Evolutionary conservation across 306 rosid species (phyloP), one percentile per base, ranked within the genome.

Genomic region (Sindora glabra): DNA sequence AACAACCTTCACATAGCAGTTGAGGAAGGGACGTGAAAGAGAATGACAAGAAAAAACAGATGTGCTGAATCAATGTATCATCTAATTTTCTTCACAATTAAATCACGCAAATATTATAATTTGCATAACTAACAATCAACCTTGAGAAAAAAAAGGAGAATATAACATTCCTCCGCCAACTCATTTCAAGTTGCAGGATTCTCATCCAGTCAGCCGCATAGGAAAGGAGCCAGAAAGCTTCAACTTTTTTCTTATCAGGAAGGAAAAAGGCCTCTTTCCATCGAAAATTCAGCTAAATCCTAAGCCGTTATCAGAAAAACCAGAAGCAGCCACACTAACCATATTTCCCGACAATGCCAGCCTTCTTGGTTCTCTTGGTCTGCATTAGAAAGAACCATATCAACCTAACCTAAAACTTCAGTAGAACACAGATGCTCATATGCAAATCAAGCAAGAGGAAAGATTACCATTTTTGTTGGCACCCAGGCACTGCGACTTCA

Each of bases 301-400:
- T n/a, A n/a, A n/a, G n/a, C n/a, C n/a, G n/a, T n/a, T n/a, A n/a
- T n/a, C n/a, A n/a, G n/a, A n/a, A n/a, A 27, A 27, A 27, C 32
- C 32, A 27, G 32, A 11, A 7, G 26, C 9, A 29, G 42, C 13
- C 44, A 59, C 38, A 36, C 79, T 26, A 18, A 83, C 90, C 95
- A 44, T 86, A 83, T 40, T 83, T 86, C 24, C 90, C 95, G 7
- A 86, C 90, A 47, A 83, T 86, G 23, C 95, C 86, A 2, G 88
- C 88, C 82, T 86, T 86, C 86, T 86, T 86, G 6, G 90, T 86
- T 63, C 90, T 86, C 95, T 83, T 86, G 13, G 90, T 83, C 95
- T 83, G 86, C 61, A 58, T 3, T 11, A 48, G 19, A 34, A 47
- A 6, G 34, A 13, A 26, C 0, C 27, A 10, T 17, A 41, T 39